Evolutionary conservation across 1,284 basidiomycete species (phyloP).

Genomic region (Gymnopus androsaceus): DNA sequence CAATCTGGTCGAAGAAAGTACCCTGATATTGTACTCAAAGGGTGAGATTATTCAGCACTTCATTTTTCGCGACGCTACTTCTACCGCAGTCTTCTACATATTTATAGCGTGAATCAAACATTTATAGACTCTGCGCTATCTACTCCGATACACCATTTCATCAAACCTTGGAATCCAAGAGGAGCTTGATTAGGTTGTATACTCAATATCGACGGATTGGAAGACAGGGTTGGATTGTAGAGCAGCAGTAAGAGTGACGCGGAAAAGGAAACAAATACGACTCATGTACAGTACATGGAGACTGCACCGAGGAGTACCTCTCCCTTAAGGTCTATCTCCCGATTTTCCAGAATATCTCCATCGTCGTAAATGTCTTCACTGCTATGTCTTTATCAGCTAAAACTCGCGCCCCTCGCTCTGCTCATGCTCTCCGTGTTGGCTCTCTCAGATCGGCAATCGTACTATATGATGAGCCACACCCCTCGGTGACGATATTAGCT

Average conservation of each 20-base stretch:
- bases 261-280: slow-evolving; percentile 46
- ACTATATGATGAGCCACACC: slow-evolving; percentile 88
- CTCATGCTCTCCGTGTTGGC: slow-evolving; percentile 77
- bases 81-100: slow-evolving; percentile 89
- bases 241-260: slow-evolving; percentile 59
- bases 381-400: slow-evolving; percentile 50
- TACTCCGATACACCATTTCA: slow-evolving; percentile 85
- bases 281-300: slow-evolving; percentile 90
- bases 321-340: slow-evolving; percentile 65
- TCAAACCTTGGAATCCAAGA: slow-evolving; percentile 82
- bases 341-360: slow-evolving; percentile 81
- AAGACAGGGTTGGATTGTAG: slow-evolving; percentile 78
- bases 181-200: slow-evolving; percentile 85
- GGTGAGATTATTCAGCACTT: slow-evolving; percentile 89
- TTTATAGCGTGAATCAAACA: slow-evolving; percentile 91
- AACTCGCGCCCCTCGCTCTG: slow-evolving; percentile 76
- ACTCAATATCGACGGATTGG: slow-evolving; percentile 96
- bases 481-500: slow-evolving; percentile 87
- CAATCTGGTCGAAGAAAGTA: slow-evolving; percentile 83
- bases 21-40: slow-evolving; percentile 81
- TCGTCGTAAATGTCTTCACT: slow-evolving; percentile 61
- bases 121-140: slow-evolving; percentile 82
- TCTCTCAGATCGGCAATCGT: slow-evolving; percentile 86
- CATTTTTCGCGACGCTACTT: slow-evolving; percentile 84
- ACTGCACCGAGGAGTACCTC: slow-evolving; percentile 68